Conservation (phyloP, 805 yeast species). For the Yarrowia sp. region DNA sequence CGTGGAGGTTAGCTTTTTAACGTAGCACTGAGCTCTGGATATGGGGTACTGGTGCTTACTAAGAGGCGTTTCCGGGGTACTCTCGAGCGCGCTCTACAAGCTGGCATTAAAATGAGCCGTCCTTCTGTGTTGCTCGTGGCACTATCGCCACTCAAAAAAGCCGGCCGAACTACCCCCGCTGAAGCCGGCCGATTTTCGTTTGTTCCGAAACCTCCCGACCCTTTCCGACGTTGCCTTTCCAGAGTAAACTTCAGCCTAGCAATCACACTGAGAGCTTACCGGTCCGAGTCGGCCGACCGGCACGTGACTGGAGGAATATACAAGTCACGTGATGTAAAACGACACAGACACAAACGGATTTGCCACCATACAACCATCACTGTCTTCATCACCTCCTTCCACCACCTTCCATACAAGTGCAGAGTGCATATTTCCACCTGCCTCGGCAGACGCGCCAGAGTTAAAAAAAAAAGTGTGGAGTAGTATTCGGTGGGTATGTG, state of each 20-base stretch:
- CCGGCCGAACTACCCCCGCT: slow-evolving; percentile 13
- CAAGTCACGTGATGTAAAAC: neutral
- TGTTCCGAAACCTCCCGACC: slow-evolving; percentile 19
- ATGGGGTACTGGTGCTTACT: neutral
- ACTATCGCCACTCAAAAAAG: no score
- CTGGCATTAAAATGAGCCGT: no score
- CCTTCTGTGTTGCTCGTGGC: neutral
- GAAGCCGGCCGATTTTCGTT: slow-evolving; percentile 20
- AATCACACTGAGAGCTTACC: neutral
- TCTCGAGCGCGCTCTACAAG: no score
- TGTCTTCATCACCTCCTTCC: neutral
- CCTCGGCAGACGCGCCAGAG: slow-evolving; percentile 1
- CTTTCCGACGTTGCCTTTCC: slow-evolving; percentile 21
- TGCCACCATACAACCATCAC: neutral
- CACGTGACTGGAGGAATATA: no score
- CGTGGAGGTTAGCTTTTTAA: slow-evolving; percentile 9
- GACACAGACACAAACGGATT: neutral
- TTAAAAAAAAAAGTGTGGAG: neutral
- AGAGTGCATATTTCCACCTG: slow-evolving; percentile 17
- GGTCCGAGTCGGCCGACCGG: slow-evolving; percentile 5
- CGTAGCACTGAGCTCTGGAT: neutral
- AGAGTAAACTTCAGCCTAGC: neutral
- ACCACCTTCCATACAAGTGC: neutral
- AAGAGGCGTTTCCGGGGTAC: neutral
- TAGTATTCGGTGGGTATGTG: neutral